Percentiles rank a stretch among this genome's conserved stretches.
Evolutionary conservation across 1,284 basidiomycete genomes (phyloP).

Genomic region (Phlebopus sp.): DNA sequence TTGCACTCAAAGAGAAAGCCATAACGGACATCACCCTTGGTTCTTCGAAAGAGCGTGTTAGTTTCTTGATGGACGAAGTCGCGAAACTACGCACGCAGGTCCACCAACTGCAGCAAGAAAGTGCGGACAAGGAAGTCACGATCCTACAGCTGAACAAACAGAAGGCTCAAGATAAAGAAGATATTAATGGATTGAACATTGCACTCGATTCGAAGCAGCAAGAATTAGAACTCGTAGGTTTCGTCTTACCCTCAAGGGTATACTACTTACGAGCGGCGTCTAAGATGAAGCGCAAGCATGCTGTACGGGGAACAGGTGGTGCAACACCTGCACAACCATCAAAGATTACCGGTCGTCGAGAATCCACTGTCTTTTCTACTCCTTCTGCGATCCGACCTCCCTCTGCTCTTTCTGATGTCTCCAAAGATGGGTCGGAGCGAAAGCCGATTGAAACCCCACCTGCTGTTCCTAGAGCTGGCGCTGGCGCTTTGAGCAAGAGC

Average conservation of each 20-base stretch:
- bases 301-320: slow-evolving; percentile 59
- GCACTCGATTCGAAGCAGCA: slow-evolving; percentile 89
- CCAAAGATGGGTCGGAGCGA: slow-evolving; percentile 37
- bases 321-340: slow-evolving; percentile 51
- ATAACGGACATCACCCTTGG: slow-evolving; percentile 49
- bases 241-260: slow-evolving; percentile 1
- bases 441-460: slow-evolving; percentile 28
- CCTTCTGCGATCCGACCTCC: slow-evolving; percentile 46
- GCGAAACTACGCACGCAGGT: slow-evolving; percentile 63
- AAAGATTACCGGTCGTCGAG: slow-evolving; percentile 46
- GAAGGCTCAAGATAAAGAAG: slow-evolving; percentile 68
- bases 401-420: slow-evolving; percentile 54
- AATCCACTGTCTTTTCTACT: slow-evolving; percentile 51
- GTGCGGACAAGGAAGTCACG: slow-evolving; percentile 79
- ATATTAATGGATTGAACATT: slow-evolving; percentile 76
- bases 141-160: slow-evolving; percentile 73
- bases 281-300: slow-evolving; percentile 72
- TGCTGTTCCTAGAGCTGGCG: slow-evolving; percentile 6
- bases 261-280: background rate
- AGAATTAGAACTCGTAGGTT: slow-evolving; percentile 79
- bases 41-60: slow-evolving; percentile 47
- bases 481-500: slow-evolving; percentile 45
- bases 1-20: slow-evolving; percentile 48
- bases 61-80: slow-evolving; percentile 57
- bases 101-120: slow-evolving; percentile 72